A percentile compares a stretch with the other conserved stretches of the same genome.
phyloP scores from a whole-genome alignment of 148 eudicot species.

The Silene latifolia region DNA sequence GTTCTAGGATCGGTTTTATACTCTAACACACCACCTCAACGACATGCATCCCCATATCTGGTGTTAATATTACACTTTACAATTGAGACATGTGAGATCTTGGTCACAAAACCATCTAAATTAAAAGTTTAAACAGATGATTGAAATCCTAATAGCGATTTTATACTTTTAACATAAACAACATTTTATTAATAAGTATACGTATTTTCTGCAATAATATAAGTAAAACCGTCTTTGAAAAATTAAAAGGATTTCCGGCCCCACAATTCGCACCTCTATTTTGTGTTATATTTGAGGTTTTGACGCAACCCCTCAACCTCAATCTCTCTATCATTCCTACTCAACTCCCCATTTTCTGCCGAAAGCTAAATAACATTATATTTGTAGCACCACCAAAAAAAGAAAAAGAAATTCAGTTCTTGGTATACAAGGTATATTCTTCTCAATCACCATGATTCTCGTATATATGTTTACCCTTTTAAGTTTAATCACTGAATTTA shows the following conservation, averaged over 20 bases:
- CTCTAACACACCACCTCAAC: too few species aligned
- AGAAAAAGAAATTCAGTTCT: background rate
- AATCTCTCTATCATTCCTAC: slow-evolving; percentile 10
- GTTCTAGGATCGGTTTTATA: too few species aligned
- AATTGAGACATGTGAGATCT: too few species aligned
- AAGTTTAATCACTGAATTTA: background rate
- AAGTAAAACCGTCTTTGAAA: too few species aligned
- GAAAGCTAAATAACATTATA: background rate
- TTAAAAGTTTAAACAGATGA: too few species aligned
- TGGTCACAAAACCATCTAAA: too few species aligned
- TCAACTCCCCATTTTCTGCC: slow-evolving; percentile 15
- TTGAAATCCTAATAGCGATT: too few species aligned
- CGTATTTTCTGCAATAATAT: too few species aligned
- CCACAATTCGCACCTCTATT: slow-evolving; percentile 4
- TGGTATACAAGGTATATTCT: slow-evolving; percentile 16
- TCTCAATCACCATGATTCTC: background rate
- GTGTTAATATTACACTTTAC: too few species aligned
- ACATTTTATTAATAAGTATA: too few species aligned
- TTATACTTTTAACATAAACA: too few species aligned
- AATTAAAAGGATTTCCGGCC: background rate
- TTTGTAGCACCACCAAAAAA: background rate
- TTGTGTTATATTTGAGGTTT: slow-evolving; percentile 8
- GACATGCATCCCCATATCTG: too few species aligned
- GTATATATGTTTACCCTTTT: background rate
- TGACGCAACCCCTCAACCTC: background rate